Evolutionary conservation across 306 rosid genomes (phyloP), one percentile per base, ranked within the genome.

Genomic region (Bauhinia variegata): DNA sequence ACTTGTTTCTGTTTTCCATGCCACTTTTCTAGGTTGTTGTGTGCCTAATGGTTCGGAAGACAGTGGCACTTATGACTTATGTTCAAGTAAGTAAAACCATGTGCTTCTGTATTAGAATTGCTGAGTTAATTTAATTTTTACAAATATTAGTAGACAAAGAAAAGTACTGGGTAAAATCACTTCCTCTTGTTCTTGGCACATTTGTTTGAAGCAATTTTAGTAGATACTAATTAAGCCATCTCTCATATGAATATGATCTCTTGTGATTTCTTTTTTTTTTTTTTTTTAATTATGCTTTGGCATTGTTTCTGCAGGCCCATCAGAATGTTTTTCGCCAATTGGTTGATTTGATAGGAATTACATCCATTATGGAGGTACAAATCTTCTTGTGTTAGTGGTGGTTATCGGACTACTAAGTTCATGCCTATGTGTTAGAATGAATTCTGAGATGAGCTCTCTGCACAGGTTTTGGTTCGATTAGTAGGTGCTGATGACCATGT

Each of bases 281-380:
- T 32, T 41, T 12, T 41, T 50, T 75, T 38, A 78, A 75, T 74
- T 46, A 60, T 31, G 15, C 64, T 51, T 73, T 36, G 17, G 50
- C 39, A 54, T 78, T 41, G 53, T 60, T 46, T 75, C 61, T 77
- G 43, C 87, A 95, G 99, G 99, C 89, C 58, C 97, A 91, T 79
- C 96, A 84, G 84, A 82, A 91, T 83, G 95, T 95, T 58, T 82
- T 95, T 33, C 82, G 92, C 63, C 95, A 84, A 59, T 69, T 95
- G 63, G 97, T 95, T 69, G 99, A 95, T 86, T 88, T 95, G 85
- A 91, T 95, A 52, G 99, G 99, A 77, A 88, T 86, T 64, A 95
- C 99, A 67, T 95, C 99, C 62, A 95, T 95, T 79, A 95, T 91
- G 99, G 97, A 95, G 99, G 99, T 95, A 71, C 75, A 31, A 34